Evolutionary conservation across 495 filamentous ascomycete species (phyloP).

Genomic region (Sphaerosporella brunnea): DNA sequence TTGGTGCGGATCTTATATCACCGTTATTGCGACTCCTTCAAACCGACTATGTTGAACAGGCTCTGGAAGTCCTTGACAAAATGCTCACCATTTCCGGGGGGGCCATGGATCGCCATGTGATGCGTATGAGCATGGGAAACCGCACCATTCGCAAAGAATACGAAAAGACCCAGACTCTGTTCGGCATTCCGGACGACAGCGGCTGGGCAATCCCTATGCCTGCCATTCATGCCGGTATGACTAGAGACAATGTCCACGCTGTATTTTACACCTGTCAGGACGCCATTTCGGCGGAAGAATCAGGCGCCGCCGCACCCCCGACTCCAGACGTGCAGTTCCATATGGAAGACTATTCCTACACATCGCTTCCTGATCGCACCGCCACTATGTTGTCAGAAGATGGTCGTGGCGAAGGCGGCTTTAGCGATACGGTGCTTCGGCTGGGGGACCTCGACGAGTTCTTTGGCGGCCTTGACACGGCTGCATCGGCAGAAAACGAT

Average conservation of each 20-base stretch:
- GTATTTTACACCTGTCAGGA: constrained; percentile 78
- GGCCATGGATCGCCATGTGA: constrained; percentile 77
- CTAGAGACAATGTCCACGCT: constrained; percentile 81
- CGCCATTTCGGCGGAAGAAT: constrained; percentile 40
- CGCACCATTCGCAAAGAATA: constrained; percentile 81
- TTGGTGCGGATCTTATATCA: constrained; percentile 90
- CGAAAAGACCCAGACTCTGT: constrained; percentile 80
- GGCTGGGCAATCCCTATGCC: constrained; percentile 95
- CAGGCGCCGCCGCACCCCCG: constrained; percentile 35
- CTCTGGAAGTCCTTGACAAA: constrained; percentile 75
- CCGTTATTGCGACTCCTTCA: constrained; percentile 78
- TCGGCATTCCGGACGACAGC: constrained; percentile 87
- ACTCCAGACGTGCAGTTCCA: constrained; percentile 86
- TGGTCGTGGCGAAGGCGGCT: constrained; percentile 40
- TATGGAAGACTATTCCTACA: constrained; percentile 65
- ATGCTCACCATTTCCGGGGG: constrained; percentile 89
- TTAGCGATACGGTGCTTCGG: constrained; percentile 68
- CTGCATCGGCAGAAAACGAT: constrained; percentile 39
- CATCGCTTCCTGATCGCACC: constrained; percentile 57
- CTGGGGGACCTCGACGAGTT: constrained; percentile 90
- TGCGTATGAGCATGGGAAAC: constrained; percentile 90
- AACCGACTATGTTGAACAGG: constrained; percentile 82
- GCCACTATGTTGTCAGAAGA: constrained; percentile 89
- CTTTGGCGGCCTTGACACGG: constrained; percentile 43
- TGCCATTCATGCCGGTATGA: constrained; percentile 65